Base-by-base conservation (phyloP, 208 protist species). In the Crithidia thermophila region DNA sequence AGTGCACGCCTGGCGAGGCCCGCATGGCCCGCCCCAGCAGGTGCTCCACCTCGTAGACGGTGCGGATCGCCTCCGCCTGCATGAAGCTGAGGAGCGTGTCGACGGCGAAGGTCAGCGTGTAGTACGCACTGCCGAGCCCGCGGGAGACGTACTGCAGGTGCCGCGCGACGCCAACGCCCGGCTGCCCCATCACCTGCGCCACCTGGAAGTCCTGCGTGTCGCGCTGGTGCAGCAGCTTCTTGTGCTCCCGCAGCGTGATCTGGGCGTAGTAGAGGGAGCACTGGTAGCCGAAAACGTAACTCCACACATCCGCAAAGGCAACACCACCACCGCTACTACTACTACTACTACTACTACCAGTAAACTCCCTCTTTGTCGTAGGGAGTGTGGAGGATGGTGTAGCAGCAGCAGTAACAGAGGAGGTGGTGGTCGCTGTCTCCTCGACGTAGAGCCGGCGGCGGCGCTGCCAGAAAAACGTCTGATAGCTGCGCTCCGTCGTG, bases 211-310 rank as follows among this genome's bases (percentile, higher is more conserved):
- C 72, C 36, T 87, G 63, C 0, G 75, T 70, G 36, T 92, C 81
- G 52, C 75, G 62, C 40, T 76, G 72, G 45, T 89, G 85, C 46
- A 91, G 76, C 47, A 34, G 51, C 62, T 92, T 93, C 49, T 85
- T 83, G 28, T 88, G 77, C 40, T 82, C 79, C 16, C 72, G 79
- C 52, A 96, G 74, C 18, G 79, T 77, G 27, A 88, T 66, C 53
- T 87, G 83, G 10, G 85, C 76, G 64, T 91, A 94, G 65, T 87
- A 79, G 18, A 96, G 78, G 11, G 86, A 81, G 67, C 91, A 96
- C 36, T 87, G 63, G 66, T 94, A 93, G 6, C 88, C 91, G 71
- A 96, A 96, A 8, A 77, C 62, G 72, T 81, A 84, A 60, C 87
- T 94, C 88, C 91, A 96, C 27, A 82, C 75, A 57, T 92, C 87